Evolutionary conservation across 225 moss, liverwort and hornwort species (phyloP).

Genomic region (Neckera pumila): DNA sequence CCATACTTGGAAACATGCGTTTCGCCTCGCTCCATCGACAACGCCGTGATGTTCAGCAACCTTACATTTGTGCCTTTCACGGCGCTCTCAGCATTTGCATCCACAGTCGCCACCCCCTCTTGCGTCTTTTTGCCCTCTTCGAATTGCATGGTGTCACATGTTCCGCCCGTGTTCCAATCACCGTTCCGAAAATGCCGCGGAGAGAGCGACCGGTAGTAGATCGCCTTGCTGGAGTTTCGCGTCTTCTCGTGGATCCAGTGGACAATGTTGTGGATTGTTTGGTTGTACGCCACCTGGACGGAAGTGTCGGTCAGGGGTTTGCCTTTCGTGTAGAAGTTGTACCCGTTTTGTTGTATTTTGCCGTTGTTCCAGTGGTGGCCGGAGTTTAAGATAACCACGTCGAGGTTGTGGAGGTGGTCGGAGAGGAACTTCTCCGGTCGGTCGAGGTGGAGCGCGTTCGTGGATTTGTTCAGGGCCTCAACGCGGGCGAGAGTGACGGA

Average conservation of each 20-base stretch:
- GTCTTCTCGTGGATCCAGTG: slow-evolving; percentile 27
- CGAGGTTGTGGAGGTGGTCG: slow-evolving; percentile 18
- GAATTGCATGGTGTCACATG: slow-evolving; percentile 27
- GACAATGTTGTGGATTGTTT: slow-evolving; percentile 33
- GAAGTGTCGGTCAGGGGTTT: neutral
- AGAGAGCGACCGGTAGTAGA: slow-evolving; percentile 50
- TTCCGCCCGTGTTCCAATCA: slow-evolving; percentile 79
- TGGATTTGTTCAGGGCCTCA: slow-evolving; percentile 1
- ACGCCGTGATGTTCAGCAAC: slow-evolving; percentile 41
- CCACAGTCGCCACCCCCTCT: neutral
- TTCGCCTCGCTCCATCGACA: slow-evolving; percentile 48
- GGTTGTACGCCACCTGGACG: slow-evolving; percentile 30
- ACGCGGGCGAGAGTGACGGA: slow-evolving; percentile 37
- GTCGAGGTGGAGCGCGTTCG: slow-evolving; percentile 59
- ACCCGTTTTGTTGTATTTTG: slow-evolving; percentile 36
- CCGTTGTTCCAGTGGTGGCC: slow-evolving; percentile 77
- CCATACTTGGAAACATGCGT: slow-evolving; percentile 71
- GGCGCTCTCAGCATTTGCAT: slow-evolving; percentile 37
- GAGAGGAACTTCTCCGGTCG: slow-evolving; percentile 38
- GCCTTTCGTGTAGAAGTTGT: slow-evolving; percentile 25
- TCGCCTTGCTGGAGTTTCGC: neutral
- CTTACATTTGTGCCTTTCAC: slow-evolving; percentile 30
- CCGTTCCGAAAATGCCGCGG: slow-evolving; percentile 74
- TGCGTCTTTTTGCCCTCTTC: slow-evolving; percentile 3
- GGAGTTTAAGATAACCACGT: slow-evolving; percentile 53